Percentiles rank a stretch among this genome's conserved stretches.
Conservation (phyloP, 495 filamentous ascomycete species). For the Penicillium roqueforti region DNA sequence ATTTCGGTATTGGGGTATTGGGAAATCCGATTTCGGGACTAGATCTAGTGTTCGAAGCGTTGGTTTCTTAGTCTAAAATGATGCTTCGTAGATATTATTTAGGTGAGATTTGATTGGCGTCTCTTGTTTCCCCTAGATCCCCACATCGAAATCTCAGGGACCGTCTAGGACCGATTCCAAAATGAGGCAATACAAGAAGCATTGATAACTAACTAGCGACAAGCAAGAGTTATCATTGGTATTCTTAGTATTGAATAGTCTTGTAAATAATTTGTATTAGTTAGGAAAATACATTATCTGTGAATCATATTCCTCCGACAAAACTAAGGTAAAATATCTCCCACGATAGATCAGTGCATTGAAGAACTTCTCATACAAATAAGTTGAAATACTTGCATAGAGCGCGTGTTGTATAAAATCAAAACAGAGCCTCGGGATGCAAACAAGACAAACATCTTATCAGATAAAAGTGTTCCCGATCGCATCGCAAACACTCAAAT, state of each 20-base stretch:
- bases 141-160: not conserved
- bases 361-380: not conserved
- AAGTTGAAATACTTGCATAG: not conserved
- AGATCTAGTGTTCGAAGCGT: not conserved
- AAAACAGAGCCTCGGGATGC: constrained; percentile 9
- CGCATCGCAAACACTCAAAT: constrained; percentile 14
- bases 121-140: not conserved
- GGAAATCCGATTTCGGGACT: not conserved
- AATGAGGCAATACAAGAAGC: not conserved
- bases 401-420: not conserved
- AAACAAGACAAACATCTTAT: constrained; percentile 30
- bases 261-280: no score
- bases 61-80: not conserved
- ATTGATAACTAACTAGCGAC: not conserved
- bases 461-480: constrained; percentile 17
- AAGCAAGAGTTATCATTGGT: not conserved
- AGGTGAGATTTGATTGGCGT: not conserved
- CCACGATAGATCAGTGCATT: not conserved
- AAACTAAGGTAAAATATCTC: not conserved
- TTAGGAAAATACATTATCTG: no score
- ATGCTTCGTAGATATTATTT: not conserved
- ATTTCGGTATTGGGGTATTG: not conserved
- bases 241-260: not conserved
- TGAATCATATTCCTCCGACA: no score
- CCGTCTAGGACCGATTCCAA: not conserved